Base-by-base conservation (phyloP, 108 stramenopile species). In the Cyclotella distinguenda region DNA sequence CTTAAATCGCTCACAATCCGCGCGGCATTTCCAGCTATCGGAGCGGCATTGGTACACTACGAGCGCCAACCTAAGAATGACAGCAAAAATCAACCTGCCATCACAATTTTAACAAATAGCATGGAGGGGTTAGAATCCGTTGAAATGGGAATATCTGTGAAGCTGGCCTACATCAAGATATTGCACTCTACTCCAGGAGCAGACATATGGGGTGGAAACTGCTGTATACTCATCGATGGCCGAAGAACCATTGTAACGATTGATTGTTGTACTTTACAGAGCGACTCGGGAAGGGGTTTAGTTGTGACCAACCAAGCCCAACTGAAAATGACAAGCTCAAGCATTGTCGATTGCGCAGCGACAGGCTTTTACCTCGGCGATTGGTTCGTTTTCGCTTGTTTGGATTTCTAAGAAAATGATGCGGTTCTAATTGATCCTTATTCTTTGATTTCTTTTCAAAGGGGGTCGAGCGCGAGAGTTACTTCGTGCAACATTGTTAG, bases 361-460 rank as follows among this genome's bases (percentile, higher is more conserved):
- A 80, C 79, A 11, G 79, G 79, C 32, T 27, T 80, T 12, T 80
- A 75, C 45, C 25, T 80, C 4, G 79, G 79, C 1, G 74, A 80
- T 34, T 60, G 62, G 68, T 60, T 44, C 12, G 40, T 33, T 39
- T 10, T 1, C 2, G 56, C 21, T 23, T 39, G 13, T 38, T 10
- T 16, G 15, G 12, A 56, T 38, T 3, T 26, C 10, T 2, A 27
- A 33, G 51, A 12, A 32, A 1, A 10, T 4, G 12, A 31, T 32
- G 9, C 8, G n/a, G 1, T 39, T 60, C 22, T 45, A 7, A 43
- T 60, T 18, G 4, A 16, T n/a, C 0, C 12, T 38, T 39, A 11
- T 19, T 57, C 26, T 22, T 7, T 9, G n/a, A 22, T 23, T 9
- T 48, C 46, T 23, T n/a, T 23, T 11, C 2, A 12, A 18, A 47